phyloP scores from a whole-genome alignment of 805 yeast genomes.

The Kuraishia capsulata region DNA sequence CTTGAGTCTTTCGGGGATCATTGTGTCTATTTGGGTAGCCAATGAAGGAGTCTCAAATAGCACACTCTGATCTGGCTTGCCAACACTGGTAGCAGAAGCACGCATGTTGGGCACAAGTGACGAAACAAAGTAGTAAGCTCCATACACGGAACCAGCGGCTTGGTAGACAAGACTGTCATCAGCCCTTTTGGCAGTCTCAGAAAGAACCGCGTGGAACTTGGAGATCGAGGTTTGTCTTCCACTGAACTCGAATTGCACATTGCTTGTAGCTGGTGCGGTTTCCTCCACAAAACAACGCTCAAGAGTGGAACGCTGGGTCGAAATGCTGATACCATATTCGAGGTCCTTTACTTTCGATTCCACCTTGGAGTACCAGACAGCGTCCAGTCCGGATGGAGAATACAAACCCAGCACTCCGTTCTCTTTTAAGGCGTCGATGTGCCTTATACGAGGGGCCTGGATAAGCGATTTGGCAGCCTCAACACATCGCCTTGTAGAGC shows the following conservation, averaged over 20 bases:
- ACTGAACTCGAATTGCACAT: constrained; percentile 18
- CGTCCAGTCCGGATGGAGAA: constrained; percentile 35
- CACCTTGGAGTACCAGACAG: constrained; percentile 41
- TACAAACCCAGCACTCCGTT: constrained; percentile 41
- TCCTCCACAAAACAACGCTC: constrained; percentile 14
- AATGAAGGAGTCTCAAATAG: constrained; percentile 36
- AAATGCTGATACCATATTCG: constrained; percentile 24
- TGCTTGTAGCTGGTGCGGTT: constrained; percentile 10
- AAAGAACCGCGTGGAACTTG: constrained; percentile 25
- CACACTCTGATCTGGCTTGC: constrained; percentile 18
- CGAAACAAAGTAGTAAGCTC: constrained; percentile 39
- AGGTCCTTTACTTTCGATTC: constrained; percentile 27
- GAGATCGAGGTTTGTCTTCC: constrained; percentile 9
- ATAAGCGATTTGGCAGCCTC: constrained; percentile 1
- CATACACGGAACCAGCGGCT: constrained; percentile 37
- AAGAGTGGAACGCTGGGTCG: constrained; percentile 17
- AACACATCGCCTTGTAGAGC: background rate
- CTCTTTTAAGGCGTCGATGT: constrained; percentile 15
- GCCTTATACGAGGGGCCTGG: constrained; percentile 10
- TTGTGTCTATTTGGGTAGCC: background rate
- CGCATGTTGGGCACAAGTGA: constrained; percentile 22
- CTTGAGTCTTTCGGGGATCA: background rate
- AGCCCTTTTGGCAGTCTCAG: constrained; percentile 33
- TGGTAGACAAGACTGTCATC: constrained; percentile 34
- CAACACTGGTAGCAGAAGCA: constrained; percentile 6